phyloP scores from a whole-genome alignment of 192 early-diverging fungal species.

The Chytriomyces sp. region DNA sequence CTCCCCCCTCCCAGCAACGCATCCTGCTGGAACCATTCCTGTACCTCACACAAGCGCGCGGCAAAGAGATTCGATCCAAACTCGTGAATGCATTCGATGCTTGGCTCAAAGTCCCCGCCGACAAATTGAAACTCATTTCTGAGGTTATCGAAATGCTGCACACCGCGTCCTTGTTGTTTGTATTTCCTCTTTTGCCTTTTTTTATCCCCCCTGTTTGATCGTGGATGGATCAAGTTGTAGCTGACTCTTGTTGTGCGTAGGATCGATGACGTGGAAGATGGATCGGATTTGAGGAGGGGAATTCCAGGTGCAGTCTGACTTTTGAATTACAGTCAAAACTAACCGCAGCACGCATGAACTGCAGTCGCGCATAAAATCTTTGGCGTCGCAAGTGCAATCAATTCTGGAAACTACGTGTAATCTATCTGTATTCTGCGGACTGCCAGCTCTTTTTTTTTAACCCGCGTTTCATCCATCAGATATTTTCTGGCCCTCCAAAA shows the following conservation, averaged over 20 bases:
- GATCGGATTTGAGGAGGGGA: constrained; percentile 85
- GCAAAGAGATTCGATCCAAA: constrained; percentile 92
- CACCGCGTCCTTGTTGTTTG: constrained; percentile 87
- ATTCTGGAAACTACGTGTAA: constrained; percentile 95
- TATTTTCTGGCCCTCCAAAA: constrained; percentile 90
- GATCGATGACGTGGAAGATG: constrained; percentile 97
- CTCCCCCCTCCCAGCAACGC: constrained; percentile 11
- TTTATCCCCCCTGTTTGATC: background rate
- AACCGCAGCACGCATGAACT: background rate
- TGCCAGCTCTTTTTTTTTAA: background rate
- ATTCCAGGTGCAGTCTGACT: too few species aligned
- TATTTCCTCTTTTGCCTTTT: background rate
- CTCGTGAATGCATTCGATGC: constrained; percentile 89
- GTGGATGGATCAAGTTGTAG: constrained; percentile 67
- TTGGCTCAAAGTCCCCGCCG: constrained; percentile 81
- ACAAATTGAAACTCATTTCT: constrained; percentile 72
- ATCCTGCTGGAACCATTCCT: constrained; percentile 91
- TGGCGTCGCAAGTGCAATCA: constrained; percentile 90
- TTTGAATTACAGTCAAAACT: too few species aligned
- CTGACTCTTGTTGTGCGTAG: constrained; percentile 46
- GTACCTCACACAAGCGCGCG: constrained; percentile 84
- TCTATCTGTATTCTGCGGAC: background rate
- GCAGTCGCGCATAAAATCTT: constrained; percentile 94
- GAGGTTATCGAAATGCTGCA: constrained; percentile 94
- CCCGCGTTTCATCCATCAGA: constrained; percentile 27